Evolutionary conservation across 768 basidiomycete genomes (phyloP), one percentile per base, ranked within the genome.

Genomic region (Postia placenta): DNA sequence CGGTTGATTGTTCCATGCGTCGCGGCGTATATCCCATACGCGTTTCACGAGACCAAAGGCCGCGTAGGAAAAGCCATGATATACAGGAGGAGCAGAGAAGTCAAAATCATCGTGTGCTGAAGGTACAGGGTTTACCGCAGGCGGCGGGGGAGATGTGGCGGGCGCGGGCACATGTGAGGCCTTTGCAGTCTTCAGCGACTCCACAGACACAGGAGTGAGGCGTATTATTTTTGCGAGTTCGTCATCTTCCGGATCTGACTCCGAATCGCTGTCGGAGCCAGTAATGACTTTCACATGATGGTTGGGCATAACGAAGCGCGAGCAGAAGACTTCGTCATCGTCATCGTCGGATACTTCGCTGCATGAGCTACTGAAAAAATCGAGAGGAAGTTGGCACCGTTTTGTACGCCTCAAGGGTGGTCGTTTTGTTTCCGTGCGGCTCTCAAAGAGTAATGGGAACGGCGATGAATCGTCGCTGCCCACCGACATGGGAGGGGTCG

Each of bases 11-110:
- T 24, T 11, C 75, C 75, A 80, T 44, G 74, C 70, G 42, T 76
- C 77, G 49, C 77, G 73, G 17, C 81, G 77, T 5, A 70, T 60
- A 30, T 69, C 66, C 85, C 85, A 87, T 55, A 87, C 74, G 62
- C 67, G 76, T 59, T 83, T 86, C 54, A 77, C 63, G 56, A 83
- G 75, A 12, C 71, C 65, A 28, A 87, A 71, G 1, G 79, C 78
- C 50, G 74, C 76, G 15, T 76, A 75, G 11, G 84, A 86, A 53
- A 80, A 72, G 1, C 85, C 85, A 57, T 78, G 84, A 52, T 87
- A 72, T 2, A 49, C 42, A 27, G 51, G 36, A 19, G 24, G 40
- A 23, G 37, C 43, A 33, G 2, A 38, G n/a, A 35, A 50, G 27
- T 45, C 45, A 5, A 33, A 19, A 5, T 33, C 30, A 39, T 9